Conservation (phyloP, 2,329 filamentous ascomycete species). For the Penicillium sp. region DNA sequence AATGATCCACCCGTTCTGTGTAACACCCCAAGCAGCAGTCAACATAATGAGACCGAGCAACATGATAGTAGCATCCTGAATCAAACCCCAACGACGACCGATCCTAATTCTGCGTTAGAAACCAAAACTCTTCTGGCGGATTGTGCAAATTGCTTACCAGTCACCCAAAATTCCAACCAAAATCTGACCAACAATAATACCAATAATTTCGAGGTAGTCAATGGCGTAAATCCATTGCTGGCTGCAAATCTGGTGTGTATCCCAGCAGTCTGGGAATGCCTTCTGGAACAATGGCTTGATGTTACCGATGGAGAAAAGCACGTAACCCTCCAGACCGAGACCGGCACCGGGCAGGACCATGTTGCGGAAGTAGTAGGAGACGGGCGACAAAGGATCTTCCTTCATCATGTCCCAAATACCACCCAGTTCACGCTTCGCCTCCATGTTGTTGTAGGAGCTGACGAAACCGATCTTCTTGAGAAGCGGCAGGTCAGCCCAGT, state of each 20-base stretch:
- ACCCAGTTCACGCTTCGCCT: conserved; percentile 67
- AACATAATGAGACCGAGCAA: conserved; percentile 89
- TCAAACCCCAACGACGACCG: conserved; percentile 90
- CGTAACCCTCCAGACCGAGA: conserved; percentile 90
- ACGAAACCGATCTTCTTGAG: conserved; percentile 74
- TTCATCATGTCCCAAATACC: conserved; percentile 79
- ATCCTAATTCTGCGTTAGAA: conserved; percentile 56
- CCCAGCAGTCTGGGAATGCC: conserved; percentile 81
- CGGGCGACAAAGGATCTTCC: conserved; percentile 77
- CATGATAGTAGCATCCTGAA: conserved; percentile 95
- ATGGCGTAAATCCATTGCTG: conserved; percentile 80
- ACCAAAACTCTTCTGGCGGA: neutral
- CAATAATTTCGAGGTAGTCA: conserved; percentile 88
- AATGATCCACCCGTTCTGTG: conserved; percentile 91
- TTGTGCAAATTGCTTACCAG: conserved; percentile 48
- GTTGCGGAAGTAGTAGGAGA: conserved; percentile 86
- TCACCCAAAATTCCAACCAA: conserved; percentile 79
- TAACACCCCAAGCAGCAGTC: conserved; percentile 84
- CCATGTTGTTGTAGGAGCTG: conserved; percentile 68
- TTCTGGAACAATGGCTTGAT: conserved; percentile 77
- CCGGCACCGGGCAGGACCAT: conserved; percentile 91
- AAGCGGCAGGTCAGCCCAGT: conserved; percentile 88
- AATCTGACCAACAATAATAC: conserved; percentile 93
- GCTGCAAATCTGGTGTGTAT: conserved; percentile 65
- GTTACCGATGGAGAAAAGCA: conserved; percentile 96